phyloP scores from a whole-genome alignment of 495 filamentous ascomycete species.

The Collariella sp. region DNA sequence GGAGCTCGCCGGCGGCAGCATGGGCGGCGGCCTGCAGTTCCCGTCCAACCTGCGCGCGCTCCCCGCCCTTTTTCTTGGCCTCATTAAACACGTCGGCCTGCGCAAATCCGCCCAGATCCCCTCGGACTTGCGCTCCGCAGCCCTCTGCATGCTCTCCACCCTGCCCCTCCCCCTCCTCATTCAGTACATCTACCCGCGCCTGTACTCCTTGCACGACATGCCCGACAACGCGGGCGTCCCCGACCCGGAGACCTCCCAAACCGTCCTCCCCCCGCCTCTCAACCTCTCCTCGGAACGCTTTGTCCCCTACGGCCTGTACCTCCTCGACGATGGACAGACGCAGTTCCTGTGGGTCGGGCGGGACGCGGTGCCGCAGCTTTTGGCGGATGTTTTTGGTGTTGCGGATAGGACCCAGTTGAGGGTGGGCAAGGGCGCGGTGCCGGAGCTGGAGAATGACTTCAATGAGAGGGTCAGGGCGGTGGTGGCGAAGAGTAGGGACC shows the following conservation, averaged over 20 bases:
- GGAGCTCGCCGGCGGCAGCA: conserved; percentile 90
- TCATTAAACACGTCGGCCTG: conserved; percentile 94
- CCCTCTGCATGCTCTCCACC: conserved; percentile 86
- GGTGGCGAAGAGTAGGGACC: conserved; percentile 82
- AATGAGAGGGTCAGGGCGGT: conserved; percentile 87
- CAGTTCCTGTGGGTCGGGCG: conserved; percentile 97
- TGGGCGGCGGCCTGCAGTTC: conserved; percentile 91
- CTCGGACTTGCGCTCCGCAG: conserved; percentile 87
- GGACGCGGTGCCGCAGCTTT: conserved; percentile 82
- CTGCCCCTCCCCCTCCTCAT: conserved; percentile 85
- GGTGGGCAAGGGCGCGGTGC: conserved; percentile 80
- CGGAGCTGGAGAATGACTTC: conserved; percentile 89
- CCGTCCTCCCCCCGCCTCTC: conserved; percentile 70
- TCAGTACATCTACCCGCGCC: conserved; percentile 90
- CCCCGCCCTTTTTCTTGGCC: conserved; percentile 79
- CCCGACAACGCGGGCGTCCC: conserved; percentile 85
- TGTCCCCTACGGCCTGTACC: conserved; percentile 89
- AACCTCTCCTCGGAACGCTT: conserved; percentile 84
- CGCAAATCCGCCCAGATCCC: conserved; percentile 95
- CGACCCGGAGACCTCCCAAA: conserved; percentile 77
- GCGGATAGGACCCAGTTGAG: conserved; percentile 70
- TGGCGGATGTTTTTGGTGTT: conserved; percentile 83
- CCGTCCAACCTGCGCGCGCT: conserved; percentile 82
- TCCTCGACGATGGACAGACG: conserved; percentile 94
- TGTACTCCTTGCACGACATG: conserved; percentile 97